Base-by-base conservation (phyloP, 345 rosid species). In the Lumnitzera racemosa region DNA sequence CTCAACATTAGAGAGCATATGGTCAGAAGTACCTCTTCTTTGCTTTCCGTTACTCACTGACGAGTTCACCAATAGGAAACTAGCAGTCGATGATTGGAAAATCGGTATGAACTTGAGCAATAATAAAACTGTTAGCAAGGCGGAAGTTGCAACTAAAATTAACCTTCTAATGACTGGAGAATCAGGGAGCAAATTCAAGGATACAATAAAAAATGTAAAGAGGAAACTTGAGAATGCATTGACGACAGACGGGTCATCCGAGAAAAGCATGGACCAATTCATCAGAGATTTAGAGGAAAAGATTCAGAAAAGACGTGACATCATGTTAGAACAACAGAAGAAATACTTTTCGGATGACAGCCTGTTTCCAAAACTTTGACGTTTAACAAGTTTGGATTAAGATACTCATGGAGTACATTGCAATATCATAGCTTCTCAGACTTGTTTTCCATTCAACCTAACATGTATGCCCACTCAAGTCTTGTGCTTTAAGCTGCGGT, bases 71-170 rank as follows among this genome's bases (percentile, higher is more conserved):
- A 85, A 89, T 55, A 63, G 96, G 69, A 92, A 85, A 72, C 71
- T 89, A 25, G 89, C 73, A 63, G 96, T 87, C 43, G 89, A 82
- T 63, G 94, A 92, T 67, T 92, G 95, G 96, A 80, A 72, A 66
- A 74, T 81, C 11, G 98, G 96, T 59, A 71, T 83, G 57, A 83
- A 87, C 67, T 64, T 92, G 66, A 67, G 71, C 23, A 70, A 80
- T 48, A 54, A 53, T 51, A 70, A 14, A 47, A n/a, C 3, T 2
- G 15, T 71, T 56, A 69, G 69, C 11, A 70, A 63, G 59, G 80
- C 73, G 24, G 70, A 82, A 15, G 78, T 68, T 4, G 43, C 78
- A 7, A 17, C 51, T 8, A 79, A 73, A n/a, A 53, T 68, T 15
- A 13, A 48, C 47, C 67, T 25, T 52, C 51, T 76, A 57, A 70